These are phyloP conservation scores for Diaporthe vexans DNA, from an alignment of 2,329 filamentous ascomycete species.

Conservation along the genomic window DNA sequence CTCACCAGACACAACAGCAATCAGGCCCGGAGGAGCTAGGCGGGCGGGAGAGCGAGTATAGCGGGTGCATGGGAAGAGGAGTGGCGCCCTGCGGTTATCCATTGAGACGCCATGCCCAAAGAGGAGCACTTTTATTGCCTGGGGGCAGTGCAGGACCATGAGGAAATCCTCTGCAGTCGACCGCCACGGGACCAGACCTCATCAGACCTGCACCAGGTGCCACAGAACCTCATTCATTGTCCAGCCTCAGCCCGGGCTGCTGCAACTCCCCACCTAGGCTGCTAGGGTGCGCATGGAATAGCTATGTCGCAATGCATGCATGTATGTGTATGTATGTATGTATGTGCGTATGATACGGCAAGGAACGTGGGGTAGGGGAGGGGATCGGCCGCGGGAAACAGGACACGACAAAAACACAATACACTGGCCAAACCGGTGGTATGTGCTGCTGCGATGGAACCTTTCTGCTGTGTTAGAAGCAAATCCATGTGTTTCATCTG, in stretches of 20 bases:
- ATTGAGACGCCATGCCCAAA: conserved; percentile 15
- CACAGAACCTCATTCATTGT: conserved; percentile 3
- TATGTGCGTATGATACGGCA: not conserved
- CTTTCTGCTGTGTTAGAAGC: not conserved
- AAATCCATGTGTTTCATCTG: conserved; percentile 30
- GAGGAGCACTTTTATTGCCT: conserved; percentile 17
- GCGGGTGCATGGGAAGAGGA: conserved; percentile 4
- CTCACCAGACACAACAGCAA: conserved; percentile 3
- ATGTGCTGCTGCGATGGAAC: conserved; percentile 15
- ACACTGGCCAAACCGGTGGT: not conserved
- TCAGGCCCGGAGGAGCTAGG: not conserved
- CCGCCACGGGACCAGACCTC: not conserved
- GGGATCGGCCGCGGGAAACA: not conserved
- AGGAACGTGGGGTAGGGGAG: not conserved
- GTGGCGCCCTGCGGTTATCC: conserved; percentile 11
- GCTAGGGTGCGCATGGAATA: not conserved
- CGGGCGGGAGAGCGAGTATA: not conserved
- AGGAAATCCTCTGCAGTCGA: conserved; percentile 26
- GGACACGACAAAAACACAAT: not conserved
- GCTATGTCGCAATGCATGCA: not conserved
- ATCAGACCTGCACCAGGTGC: not conserved
- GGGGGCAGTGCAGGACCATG: conserved; percentile 29
- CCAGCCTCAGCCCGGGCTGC: conserved; percentile 23
- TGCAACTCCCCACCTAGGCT: not conserved
- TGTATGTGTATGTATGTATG: not conserved